Percentiles rank a stretch among this genome's conserved stretches.
Conservation (phyloP, 2,329 filamentous ascomycete species). For the Fusarium verticillioides region DNA sequence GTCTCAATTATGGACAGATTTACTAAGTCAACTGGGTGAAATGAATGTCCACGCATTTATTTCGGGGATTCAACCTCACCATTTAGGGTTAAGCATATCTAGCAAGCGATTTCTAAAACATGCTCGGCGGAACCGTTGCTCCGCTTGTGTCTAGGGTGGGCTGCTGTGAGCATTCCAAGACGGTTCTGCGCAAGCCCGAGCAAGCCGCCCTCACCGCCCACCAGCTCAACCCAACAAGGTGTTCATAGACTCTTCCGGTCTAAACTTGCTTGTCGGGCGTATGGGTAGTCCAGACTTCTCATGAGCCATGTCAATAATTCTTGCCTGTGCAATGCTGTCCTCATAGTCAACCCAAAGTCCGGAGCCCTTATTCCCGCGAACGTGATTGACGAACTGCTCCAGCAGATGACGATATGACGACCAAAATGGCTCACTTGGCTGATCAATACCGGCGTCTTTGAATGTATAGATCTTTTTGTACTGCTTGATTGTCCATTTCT, state of each 20-base stretch:
- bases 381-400: not conserved
- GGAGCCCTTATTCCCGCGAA: not conserved
- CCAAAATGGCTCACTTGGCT: not conserved
- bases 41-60: not conserved
- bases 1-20: too few relatives aligned
- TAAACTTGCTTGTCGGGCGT: not conserved
- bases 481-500: not conserved
- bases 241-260: accelerated
- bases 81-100: not conserved
- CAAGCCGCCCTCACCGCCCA: not conserved
- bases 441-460: not conserved
- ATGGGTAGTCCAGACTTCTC: not conserved
- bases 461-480: not conserved
- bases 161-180: not conserved
- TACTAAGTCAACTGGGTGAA: accelerated
- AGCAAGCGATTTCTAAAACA: not conserved
- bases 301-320: not conserved
- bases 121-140: not conserved
- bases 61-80: not conserved
- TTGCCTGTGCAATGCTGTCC: not conserved
- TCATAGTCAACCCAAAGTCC: not conserved
- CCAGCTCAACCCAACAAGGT: not conserved
- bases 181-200: not conserved
- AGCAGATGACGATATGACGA: not conserved
- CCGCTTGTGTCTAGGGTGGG: not conserved